Conservation (phyloP, 2,329 filamentous ascomycete species). For the Curvularia sp. region DNA sequence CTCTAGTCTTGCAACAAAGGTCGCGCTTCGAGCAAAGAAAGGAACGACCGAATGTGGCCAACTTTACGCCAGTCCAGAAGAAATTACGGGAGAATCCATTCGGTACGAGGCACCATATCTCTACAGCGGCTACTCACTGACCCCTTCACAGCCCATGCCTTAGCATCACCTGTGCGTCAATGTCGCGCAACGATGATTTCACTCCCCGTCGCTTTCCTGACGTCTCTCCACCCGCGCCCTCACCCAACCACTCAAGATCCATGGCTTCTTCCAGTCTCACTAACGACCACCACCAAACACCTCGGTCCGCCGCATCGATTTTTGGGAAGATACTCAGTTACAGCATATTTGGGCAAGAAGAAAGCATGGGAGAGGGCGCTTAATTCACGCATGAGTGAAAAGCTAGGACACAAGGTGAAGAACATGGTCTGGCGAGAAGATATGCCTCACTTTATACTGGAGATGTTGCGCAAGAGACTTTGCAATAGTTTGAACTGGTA, state of each 20-base stretch:
- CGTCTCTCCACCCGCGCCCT: slow-evolving; percentile 64
- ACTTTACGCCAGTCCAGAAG: slow-evolving; percentile 61
- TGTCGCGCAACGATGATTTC: slow-evolving; percentile 59
- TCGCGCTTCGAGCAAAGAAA: slow-evolving; percentile 52
- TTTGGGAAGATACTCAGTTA: slow-evolving; percentile 23
- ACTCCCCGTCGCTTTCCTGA: slow-evolving; percentile 69
- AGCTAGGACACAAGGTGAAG: slow-evolving; percentile 41
- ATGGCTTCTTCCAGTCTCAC: slow-evolving; percentile 64
- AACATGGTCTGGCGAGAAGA: slow-evolving; percentile 57
- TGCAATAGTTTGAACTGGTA: slow-evolving; percentile 49
- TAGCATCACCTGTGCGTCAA: slow-evolving; percentile 66
- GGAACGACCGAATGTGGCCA: slow-evolving; percentile 51
- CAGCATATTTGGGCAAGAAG: slow-evolving; percentile 29
- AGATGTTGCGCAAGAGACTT: slow-evolving; percentile 48
- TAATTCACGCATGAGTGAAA: slow-evolving; percentile 46
- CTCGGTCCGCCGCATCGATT: slow-evolving; percentile 40
- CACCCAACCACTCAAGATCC: slow-evolving; percentile 62
- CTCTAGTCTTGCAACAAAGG: slow-evolving; percentile 48
- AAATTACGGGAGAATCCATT: slow-evolving; percentile 69
- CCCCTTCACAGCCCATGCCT: slow-evolving; percentile 61
- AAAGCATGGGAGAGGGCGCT: slow-evolving; percentile 33
- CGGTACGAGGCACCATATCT: slow-evolving; percentile 54
- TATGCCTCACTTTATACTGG: slow-evolving; percentile 55
- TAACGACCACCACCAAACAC: slow-evolving; percentile 33
- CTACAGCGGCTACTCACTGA: slow-evolving; percentile 10